Conservation (phyloP, 2,329 filamentous ascomycete genomes). For the Xylariaceae sp. region DNA sequence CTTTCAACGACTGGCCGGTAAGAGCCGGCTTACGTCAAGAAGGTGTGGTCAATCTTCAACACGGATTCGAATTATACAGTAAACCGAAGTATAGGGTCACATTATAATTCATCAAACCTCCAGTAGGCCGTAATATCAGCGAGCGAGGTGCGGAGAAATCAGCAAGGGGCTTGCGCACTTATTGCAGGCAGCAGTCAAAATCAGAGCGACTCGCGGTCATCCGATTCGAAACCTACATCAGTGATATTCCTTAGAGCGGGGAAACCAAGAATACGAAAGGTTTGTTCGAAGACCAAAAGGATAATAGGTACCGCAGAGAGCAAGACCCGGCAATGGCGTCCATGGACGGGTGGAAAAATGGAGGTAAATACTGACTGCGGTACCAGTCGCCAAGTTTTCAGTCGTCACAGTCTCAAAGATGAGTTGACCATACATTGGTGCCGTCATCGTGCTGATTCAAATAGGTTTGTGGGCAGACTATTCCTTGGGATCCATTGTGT, state of each 20-base stretch:
- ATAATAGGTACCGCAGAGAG: background rate
- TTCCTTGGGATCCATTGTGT: slow-evolving; percentile 38
- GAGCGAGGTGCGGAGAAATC: no score
- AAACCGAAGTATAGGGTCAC: no score
- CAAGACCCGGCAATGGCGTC: slow-evolving; percentile 19
- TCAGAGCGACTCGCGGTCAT: no score
- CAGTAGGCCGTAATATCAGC: no score
- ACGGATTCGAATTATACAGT: no score
- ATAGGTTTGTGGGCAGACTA: slow-evolving; percentile 27
- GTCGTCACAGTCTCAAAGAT: slow-evolving; percentile 11
- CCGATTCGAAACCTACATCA: background rate
- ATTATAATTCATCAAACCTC: no score
- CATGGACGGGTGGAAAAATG: slow-evolving; percentile 34
- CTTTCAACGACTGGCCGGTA: no score
- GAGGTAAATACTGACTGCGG: slow-evolving; percentile 21
- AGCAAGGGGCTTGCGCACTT: no score
- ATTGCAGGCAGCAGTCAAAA: no score
- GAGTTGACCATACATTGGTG: background rate
- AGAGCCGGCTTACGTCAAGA: no score
- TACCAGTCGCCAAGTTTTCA: slow-evolving; percentile 28
- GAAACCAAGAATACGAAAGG: background rate
- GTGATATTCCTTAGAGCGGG: background rate
- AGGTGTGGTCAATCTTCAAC: no score
- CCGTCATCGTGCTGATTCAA: slow-evolving; percentile 1
- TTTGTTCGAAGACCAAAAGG: background rate